Percentiles rank a stretch among this genome's conserved stretches.
Conservation (phyloP, 257 asterid species). For the Nicotiana attenuata region DNA sequence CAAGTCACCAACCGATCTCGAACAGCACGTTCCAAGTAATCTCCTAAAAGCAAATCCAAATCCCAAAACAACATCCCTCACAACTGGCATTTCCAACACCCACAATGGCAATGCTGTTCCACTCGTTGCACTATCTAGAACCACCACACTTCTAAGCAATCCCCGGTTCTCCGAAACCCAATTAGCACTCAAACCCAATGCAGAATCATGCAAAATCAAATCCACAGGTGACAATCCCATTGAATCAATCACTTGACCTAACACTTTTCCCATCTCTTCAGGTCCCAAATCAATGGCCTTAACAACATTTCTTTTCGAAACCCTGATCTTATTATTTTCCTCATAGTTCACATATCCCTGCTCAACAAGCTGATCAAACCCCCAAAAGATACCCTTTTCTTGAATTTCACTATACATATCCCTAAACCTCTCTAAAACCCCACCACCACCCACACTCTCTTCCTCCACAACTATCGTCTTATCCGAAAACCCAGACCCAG, state of each 20-base stretch:
- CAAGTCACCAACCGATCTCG: slow-evolving; percentile 21
- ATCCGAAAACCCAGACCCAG: slow-evolving; percentile 93
- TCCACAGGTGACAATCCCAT: slow-evolving; percentile 73
- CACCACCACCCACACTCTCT: slow-evolving; percentile 39
- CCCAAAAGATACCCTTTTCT: slow-evolving; percentile 85
- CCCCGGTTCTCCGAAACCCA: slow-evolving; percentile 63
- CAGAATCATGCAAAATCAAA: slow-evolving; percentile 83
- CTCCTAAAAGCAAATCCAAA: slow-evolving; percentile 51
- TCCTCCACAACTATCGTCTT: slow-evolving; percentile 54
- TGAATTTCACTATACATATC: slow-evolving; percentile 57
- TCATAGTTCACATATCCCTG: slow-evolving; percentile 81
- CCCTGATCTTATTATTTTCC: slow-evolving; percentile 29
- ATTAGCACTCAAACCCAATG: slow-evolving; percentile 60
- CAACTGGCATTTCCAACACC: slow-evolving; percentile 44
- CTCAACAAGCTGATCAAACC: slow-evolving; percentile 91
- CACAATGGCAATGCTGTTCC: slow-evolving; percentile 64
- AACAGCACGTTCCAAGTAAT: slow-evolving; percentile 48
- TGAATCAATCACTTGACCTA: slow-evolving; percentile 71
- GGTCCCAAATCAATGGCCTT: slow-evolving; percentile 60
- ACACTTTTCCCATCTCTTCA: slow-evolving; percentile 80
- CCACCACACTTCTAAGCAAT: slow-evolving; percentile 56
- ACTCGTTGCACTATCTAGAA: slow-evolving; percentile 49
- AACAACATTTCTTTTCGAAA: slow-evolving; percentile 36
- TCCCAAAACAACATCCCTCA: slow-evolving; percentile 67
- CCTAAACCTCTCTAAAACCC: slow-evolving; percentile 37